phyloP scores from a whole-genome alignment of 805 yeast species.

The Cephaloascus albidus region DNA sequence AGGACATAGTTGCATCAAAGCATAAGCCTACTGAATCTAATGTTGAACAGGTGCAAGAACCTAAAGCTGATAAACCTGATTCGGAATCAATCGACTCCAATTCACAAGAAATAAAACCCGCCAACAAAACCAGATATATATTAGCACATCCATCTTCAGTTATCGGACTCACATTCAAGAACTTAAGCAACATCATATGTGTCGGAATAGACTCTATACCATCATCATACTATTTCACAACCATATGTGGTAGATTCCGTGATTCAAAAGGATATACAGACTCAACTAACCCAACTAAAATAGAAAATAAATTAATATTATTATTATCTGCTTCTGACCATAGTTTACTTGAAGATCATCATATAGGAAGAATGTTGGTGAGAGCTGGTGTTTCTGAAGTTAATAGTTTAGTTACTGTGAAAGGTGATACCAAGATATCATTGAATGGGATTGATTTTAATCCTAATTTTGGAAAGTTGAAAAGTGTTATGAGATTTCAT shows the following conservation, averaged over 20 bases:
- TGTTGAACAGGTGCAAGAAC: too few relatives aligned
- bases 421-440: too few relatives aligned
- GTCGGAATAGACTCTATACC: constrained; percentile 20
- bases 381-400: neutral
- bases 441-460: too few relatives aligned
- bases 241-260: constrained; percentile 16
- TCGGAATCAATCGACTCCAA: neutral
- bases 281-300: too few relatives aligned
- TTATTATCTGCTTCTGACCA: neutral
- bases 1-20: too few relatives aligned
- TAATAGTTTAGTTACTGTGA: too few relatives aligned
- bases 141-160: constrained; percentile 12
- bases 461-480: too few relatives aligned
- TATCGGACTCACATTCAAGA: constrained; percentile 14
- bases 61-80: too few relatives aligned
- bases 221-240: constrained; percentile 9
- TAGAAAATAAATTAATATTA: too few relatives aligned
- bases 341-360: neutral
- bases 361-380: neutral
- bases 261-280: neutral
- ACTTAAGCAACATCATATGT: constrained; percentile 12
- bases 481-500: too few relatives aligned
- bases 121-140: constrained; percentile 4
- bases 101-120: neutral
- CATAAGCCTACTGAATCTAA: too few relatives aligned